Base-by-base conservation (phyloP, 768 basidiomycete genomes). In the Podaxis sp. region DNA sequence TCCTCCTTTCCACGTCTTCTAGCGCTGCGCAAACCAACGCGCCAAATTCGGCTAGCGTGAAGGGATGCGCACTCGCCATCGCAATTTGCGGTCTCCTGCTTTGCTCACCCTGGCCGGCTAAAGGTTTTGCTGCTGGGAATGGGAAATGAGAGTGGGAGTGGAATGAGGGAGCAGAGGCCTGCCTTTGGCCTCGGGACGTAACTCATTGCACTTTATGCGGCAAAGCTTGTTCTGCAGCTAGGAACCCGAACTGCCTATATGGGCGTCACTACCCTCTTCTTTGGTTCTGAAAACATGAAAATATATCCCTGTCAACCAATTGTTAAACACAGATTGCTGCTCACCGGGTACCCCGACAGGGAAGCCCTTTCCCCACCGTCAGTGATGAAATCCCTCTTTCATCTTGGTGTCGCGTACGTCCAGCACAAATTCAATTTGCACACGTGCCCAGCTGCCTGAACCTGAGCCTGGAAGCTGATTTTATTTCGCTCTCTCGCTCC, bases 1-100 rank as follows among this genome's bases (percentile, higher is more conserved):
- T 26, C 49, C 33, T 28, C 24, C 26, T 51, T 53, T 56, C 44
- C 6, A 28, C 33, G 17, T 38, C 55, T 62, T 62, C 61, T 49
- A 62, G 61, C 7, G 61, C 54, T 40, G 54, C 36, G 10, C 40
- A 62, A 7, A 56, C 61, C 44, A 56, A 41, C 37, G 56, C 36
- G 10, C 61, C 55, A 56, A 62, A 62, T 20, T 62, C 61, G 55
- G 61, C 55, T 62, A 62, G 54, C 17, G 54, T 62, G 5, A 62
- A 62, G 2, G 61, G 61, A 11, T 49, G 61, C 2, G 51, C 11
- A 17, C 30, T 44, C 33, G 46, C 33, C 48, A 51, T 51, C 33
- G 33, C 8, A 33, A 10, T 33, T 33, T 33, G 2, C 33, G 8
- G 20, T n/a, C 24, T 13, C 54, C 33, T 20, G n/a, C 20, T 20